These are phyloP conservation scores for Saksenaea vasiformis DNA, from an alignment of 371 early-diverging fungal species.

Conservation along the genomic window DNA sequence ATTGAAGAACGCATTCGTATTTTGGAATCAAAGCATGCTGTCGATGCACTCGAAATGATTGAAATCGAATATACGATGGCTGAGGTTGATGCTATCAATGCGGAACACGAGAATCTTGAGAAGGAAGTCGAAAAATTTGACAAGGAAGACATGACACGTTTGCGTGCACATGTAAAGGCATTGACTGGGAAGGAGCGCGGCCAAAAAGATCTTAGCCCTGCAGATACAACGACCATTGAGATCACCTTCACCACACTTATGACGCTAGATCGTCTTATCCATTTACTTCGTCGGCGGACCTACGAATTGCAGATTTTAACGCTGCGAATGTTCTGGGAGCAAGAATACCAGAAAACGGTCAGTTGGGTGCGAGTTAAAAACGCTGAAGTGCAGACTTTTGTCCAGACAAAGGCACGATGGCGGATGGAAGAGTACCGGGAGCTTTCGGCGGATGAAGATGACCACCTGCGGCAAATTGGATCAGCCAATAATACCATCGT, in stretches of 20 bases:
- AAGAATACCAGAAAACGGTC: slow-evolving; percentile 35
- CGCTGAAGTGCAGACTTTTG: slow-evolving; percentile 30
- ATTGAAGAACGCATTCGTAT: slow-evolving; percentile 43
- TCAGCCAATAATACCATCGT: slow-evolving; percentile 21
- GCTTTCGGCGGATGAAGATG: not conserved
- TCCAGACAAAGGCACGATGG: slow-evolving; percentile 39
- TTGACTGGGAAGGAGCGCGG: slow-evolving; percentile 36
- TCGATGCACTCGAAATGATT: slow-evolving; percentile 29
- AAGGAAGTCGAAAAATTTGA: slow-evolving; percentile 52
- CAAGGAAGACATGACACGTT: slow-evolving; percentile 53
- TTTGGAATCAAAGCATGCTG: slow-evolving; percentile 29
- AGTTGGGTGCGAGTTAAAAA: slow-evolving; percentile 34
- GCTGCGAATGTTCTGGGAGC: slow-evolving; percentile 48
- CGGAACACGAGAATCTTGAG: slow-evolving; percentile 38
- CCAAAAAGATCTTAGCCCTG: slow-evolving; percentile 53
- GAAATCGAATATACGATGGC: slow-evolving; percentile 19
- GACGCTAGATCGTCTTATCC: slow-evolving; percentile 44
- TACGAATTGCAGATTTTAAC: slow-evolving; percentile 39
- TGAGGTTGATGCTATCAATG: slow-evolving; percentile 36
- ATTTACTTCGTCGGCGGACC: slow-evolving; percentile 33
- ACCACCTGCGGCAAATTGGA: not conserved
- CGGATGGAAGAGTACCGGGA: slow-evolving; percentile 8
- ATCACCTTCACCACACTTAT: slow-evolving; percentile 53
- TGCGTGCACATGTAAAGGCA: slow-evolving; percentile 55
- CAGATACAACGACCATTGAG: slow-evolving; percentile 58